Percentiles rank a stretch among this genome's conserved stretches.
phyloP scores from a whole-genome alignment of 1,284 basidiomycete species.

The Pseudozyma tsukubaensis region DNA sequence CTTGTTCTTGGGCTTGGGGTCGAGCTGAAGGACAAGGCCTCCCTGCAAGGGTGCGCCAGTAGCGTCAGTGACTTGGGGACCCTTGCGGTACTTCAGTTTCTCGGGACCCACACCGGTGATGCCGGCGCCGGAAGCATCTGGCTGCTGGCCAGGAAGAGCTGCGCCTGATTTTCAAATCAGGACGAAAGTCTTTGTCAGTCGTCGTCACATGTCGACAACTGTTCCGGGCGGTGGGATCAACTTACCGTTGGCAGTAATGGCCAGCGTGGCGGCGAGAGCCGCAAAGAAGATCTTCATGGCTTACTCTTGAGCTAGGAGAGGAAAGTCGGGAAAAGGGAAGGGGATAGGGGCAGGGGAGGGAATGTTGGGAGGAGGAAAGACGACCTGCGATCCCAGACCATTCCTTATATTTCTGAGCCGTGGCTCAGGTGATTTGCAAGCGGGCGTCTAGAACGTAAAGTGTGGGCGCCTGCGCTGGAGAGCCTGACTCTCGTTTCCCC shows the following conservation, averaged over 20 bases:
- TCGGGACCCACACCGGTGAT: no score
- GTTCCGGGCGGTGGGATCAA: neutral
- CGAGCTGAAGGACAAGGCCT: constrained; percentile 16
- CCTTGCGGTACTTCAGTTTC: constrained; percentile 5
- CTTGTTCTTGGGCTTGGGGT: constrained; percentile 29
- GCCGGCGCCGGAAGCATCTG: neutral
- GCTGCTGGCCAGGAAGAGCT: neutral
- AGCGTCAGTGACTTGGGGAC: constrained; percentile 17
- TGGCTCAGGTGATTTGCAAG: no score
- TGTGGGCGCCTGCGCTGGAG: neutral
- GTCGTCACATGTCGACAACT: constrained; percentile 13
- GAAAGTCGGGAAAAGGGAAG: neutral
- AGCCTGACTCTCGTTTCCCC: neutral
- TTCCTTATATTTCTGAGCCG: no score
- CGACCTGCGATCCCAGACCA: no score
- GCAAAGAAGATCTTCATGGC: constrained; percentile 31
- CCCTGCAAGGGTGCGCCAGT: constrained; percentile 7
- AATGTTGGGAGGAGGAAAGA: neutral
- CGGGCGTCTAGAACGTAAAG: no score
- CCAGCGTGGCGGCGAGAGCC: constrained; percentile 21
- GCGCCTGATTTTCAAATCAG: constrained; percentile 1
- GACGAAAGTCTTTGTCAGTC: neutral
- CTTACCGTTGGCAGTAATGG: constrained; percentile 24
- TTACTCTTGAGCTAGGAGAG: neutral
- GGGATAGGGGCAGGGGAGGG: neutral